Evolutionary conservation across 192 early-diverging fungal species (phyloP), one percentile per base, ranked within the genome.

Genomic region (Lobulomyces angularis): DNA sequence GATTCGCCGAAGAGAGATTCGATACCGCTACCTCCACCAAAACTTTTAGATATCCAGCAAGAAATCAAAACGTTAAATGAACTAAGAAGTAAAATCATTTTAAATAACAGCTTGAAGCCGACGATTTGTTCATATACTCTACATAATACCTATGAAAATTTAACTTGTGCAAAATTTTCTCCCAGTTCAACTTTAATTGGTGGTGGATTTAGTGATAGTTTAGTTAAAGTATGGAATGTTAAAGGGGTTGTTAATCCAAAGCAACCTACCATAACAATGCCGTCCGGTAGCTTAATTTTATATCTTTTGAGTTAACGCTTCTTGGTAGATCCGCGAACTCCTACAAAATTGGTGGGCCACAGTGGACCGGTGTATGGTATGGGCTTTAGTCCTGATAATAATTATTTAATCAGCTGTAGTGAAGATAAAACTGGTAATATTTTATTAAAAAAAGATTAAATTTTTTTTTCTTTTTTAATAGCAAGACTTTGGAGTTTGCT

Each of bases 401-500:
- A 74, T 29, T 91, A 85, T 49, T 55, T 94, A 16, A 46, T 98
- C n/a, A 85, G 87, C 14, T 76, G 77, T 33, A 91, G 90, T 3
- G 88, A 88, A 51, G 95, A 98, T 48, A 75, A 80, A 43, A 93
- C 91, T 2, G 72, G 81, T 83, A 74, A 16, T n/a, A n/a, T n/a
- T 43, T 21, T 24, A 37, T 20, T 29, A 14, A 6, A 7, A 11
- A 14, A 12, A 2, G 23, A 9, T 35, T 7, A 2, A 14, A 26
- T 28, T 37, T 23, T 5, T 9, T 59, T 16, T n/a, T 56, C 19
- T 20, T 1, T 46, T 22, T 31, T 30, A 27, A 49, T 41, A 83
- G 84, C 84, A 1, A 82, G 95, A n/a, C 59, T 99, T 27, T 99
- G 95, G 95, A 90, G 84, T 50, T 71, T 86, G 24, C 84, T 83